Base-by-base conservation (phyloP, 768 basidiomycete genomes). In the Suillus decipiens region DNA sequence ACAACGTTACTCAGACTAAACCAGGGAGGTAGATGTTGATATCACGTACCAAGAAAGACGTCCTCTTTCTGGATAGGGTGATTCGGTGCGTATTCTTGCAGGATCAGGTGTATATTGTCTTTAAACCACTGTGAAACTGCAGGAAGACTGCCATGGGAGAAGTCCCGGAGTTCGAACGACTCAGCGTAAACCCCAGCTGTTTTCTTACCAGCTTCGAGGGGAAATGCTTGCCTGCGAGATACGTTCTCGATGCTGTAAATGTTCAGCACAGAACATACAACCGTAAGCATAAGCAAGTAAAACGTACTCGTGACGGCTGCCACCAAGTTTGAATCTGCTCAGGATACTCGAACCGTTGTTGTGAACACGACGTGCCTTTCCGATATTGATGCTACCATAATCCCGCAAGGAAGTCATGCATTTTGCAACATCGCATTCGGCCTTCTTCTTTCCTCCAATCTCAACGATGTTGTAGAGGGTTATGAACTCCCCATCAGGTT, bases 81-180 rank as follows among this genome's bases (percentile, higher is more conserved):
- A 57, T 73, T 42, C 0, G 66, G 63, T 19, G 42, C 84, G 71
- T 83, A 92, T 19, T 83, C 72, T 48, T 82, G 72, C 75, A 92
- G 68, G 66, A 95, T 86, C 24, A 77, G 70, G 62, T 90, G 83
- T 31, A 86, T 84, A 67, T 93, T 88, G 5, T 82, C 80, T 62
- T 82, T 84, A 74, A 95, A 89, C 89, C 92, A 95, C 63, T 77
- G 82, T 68, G 85, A 88, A 0, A 91, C 85, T 11, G 86, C 83
- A 7, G 85, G 82, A 53, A 90, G 67, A 51, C 31, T 33, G 15
- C 17, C 19, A 45, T 81, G 80, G 61, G 87, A 83, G 64, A 92
- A 79, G 67, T 89, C 92, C 19, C 80, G 82, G 72, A 90, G 90
- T 64, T 86, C 78, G 34, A 87, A 89, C 47, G 85, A 80, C 70